phyloP scores from a whole-genome alignment of 2,329 filamentous ascomycete genomes.

The Xylariaceae sp. region DNA sequence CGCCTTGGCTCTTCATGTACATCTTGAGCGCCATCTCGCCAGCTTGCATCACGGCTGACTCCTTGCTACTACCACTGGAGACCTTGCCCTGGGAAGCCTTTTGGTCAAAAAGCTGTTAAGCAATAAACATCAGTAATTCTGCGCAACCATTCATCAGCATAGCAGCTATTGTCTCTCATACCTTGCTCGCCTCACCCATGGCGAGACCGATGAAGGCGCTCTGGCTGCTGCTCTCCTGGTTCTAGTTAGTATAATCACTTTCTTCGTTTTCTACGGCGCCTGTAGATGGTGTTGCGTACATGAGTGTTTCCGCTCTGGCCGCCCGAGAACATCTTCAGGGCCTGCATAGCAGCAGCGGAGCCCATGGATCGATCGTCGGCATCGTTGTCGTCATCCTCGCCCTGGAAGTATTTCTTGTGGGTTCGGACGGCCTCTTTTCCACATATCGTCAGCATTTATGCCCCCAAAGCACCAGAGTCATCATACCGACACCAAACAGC shows the following conservation, averaged over 20 bases:
- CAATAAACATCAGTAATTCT: conserved; percentile 1
- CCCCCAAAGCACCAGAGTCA: background rate
- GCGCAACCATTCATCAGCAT: background rate
- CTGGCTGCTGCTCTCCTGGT: conserved; percentile 61
- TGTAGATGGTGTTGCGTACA: conserved; percentile 24
- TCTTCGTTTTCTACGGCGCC: background rate
- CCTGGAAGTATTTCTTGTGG: conserved; percentile 76
- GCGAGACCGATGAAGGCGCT: conserved; percentile 84
- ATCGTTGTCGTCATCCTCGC: conserved; percentile 52
- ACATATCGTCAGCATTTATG: conserved; percentile 3
- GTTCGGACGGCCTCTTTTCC: conserved; percentile 68
- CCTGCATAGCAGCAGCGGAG: conserved; percentile 79
- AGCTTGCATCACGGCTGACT: conserved; percentile 78
- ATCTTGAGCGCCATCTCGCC: conserved; percentile 89
- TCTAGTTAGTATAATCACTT: conserved; percentile 5
- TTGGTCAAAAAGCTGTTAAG: conserved; percentile 61
- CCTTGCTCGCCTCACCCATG: conserved; percentile 85
- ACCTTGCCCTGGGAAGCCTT: conserved; percentile 61
- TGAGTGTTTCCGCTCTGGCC: conserved; percentile 53
- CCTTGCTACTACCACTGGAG: conserved; percentile 70
- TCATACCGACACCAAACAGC: no score
- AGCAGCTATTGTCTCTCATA: conserved; percentile 43
- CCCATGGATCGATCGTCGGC: conserved; percentile 64
- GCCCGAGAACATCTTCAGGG: conserved; percentile 77
- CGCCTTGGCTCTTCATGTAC: conserved; percentile 79